Percentiles rank a stretch among this genome's conserved stretches.
Conservation (phyloP, 352 stramenopile species). For the Pythium plurisporium region DNA sequence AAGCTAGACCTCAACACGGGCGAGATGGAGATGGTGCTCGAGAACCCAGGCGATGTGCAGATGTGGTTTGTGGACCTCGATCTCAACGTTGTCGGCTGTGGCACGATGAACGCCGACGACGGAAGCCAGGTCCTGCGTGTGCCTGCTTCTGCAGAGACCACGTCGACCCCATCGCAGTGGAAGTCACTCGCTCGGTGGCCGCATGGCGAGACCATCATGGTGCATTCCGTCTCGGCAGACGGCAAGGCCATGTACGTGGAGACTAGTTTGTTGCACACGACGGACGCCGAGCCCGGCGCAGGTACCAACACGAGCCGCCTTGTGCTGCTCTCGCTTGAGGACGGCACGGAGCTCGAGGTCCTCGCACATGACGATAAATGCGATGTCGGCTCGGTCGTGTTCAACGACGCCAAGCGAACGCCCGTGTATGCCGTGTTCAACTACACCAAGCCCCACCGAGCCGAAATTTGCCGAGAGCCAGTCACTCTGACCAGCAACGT, state of each 20-base stretch:
- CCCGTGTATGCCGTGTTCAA: constrained; percentile 32
- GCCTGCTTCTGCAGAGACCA: constrained; percentile 13
- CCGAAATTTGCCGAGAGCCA: too few relatives aligned
- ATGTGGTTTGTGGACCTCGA: constrained; percentile 27
- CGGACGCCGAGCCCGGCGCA: neutral
- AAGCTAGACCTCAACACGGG: constrained; percentile 29
- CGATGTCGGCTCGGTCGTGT: constrained; percentile 27
- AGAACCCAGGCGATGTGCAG: constrained; percentile 31
- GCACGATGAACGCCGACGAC: constrained; percentile 11
- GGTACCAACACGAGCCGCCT: constrained; percentile 35
- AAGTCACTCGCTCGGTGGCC: constrained; percentile 33
- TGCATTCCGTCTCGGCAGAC: constrained; percentile 29
- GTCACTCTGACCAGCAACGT: too few relatives aligned
- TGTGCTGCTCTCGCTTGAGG: constrained; percentile 32
- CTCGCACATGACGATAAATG: constrained; percentile 26
- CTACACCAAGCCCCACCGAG: constrained; percentile 35
- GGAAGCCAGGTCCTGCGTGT: constrained; percentile 29
- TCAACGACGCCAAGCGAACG: constrained; percentile 24
- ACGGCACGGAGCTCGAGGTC: constrained; percentile 27
- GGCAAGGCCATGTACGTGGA: constrained; percentile 30
- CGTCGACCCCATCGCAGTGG: constrained; percentile 20
- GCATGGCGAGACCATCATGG: constrained; percentile 26
- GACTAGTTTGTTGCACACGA: constrained; percentile 32
- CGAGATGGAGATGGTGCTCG: constrained; percentile 20
- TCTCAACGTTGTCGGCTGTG: constrained; percentile 26